phyloP scores from a whole-genome alignment of 192 early-diverging fungal genomes.

The Entomortierella chlamydospora region DNA sequence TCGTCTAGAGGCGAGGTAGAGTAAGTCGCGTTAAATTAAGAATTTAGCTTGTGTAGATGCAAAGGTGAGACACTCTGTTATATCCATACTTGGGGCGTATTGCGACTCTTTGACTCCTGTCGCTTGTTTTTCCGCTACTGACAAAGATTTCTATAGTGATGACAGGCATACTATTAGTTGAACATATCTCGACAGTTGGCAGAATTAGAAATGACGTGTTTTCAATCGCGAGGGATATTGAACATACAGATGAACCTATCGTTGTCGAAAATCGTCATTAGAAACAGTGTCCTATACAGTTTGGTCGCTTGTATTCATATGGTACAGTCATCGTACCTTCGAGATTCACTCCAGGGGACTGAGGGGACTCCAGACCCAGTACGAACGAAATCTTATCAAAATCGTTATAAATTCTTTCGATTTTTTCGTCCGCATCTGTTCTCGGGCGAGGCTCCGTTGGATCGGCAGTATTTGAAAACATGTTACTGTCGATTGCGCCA shows the following conservation, averaged over 20 bases:
- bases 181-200: neutral
- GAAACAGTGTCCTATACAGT: neutral
- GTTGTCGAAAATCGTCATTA: neutral
- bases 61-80: neutral
- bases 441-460: slow-evolving; percentile 25
- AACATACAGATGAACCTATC: slow-evolving; percentile 3
- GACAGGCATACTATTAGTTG: neutral
- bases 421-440: slow-evolving; percentile 79
- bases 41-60: neutral
- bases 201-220: neutral
- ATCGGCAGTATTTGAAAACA: slow-evolving; percentile 16
- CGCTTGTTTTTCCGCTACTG: slow-evolving; percentile 16
- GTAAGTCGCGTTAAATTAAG: neutral
- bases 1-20: slow-evolving; percentile 56
- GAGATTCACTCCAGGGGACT: neutral
- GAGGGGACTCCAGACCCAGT: slow-evolving; percentile 53
- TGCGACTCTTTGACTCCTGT: slow-evolving; percentile 13
- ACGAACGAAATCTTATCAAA: slow-evolving; percentile 75
- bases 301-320: neutral
- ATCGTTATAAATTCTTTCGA: slow-evolving; percentile 79
- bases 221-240: neutral
- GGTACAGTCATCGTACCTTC: neutral
- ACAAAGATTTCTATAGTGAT: slow-evolving; percentile 5
- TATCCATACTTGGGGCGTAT: slow-evolving; percentile 31
- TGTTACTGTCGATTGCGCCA: slow-evolving; percentile 20